Base-by-base conservation (phyloP, 2,329 filamentous ascomycete species). In the Seiridium unicorne region DNA sequence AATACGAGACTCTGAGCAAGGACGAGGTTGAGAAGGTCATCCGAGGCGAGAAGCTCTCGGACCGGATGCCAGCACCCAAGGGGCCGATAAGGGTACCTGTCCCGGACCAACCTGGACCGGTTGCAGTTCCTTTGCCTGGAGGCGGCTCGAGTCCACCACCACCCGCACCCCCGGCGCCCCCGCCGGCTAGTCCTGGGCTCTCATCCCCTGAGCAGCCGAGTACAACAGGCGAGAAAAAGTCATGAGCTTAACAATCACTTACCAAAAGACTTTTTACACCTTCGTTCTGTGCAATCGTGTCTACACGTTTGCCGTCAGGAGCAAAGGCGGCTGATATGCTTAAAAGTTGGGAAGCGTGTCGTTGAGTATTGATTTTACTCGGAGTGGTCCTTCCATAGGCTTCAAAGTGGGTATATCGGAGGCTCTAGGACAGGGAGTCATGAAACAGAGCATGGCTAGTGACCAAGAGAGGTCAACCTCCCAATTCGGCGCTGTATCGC, bases 21-120 rank as follows among this genome's bases (percentile, higher is more conserved):
- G 88, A 90, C 3, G 95, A 99, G 75, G 96, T 98, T 64, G 88
- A 93, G 74, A 92, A 90, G 79, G 91, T 98, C 5, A 88, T 99
- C 64, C 86, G 85, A 57, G 95, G 95, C 42, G 92, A 97, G 77
- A 89, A 90, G 71, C 79, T 99, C 44, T 81, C 88, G 1, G 84
- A 85, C 51, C 91, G 91, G 62, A 76, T 91, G 55, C 84, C 82
- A 62, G 79, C 86, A 62, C 81, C 85, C 26, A 75, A 81, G 57
- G 77, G 82, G 26, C 86, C 85, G 2, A 87, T 93, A 73, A 89
- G 90, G 69, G 75, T 94, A 13, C 92, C 92, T 0, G 84, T 65
- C 4, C 66, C 69, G 3, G 62, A 62, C 4, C 68, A 67, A 34
- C 63, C 65, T 1, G 66, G 66, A 6, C 59, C 64, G 7, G 69